Percentiles rank a stretch among this genome's conserved stretches.
These are phyloP conservation scores for Coniochaeta ligniaria DNA, from an alignment of 2,329 filamentous ascomycete genomes.

Conservation along the genomic window DNA sequence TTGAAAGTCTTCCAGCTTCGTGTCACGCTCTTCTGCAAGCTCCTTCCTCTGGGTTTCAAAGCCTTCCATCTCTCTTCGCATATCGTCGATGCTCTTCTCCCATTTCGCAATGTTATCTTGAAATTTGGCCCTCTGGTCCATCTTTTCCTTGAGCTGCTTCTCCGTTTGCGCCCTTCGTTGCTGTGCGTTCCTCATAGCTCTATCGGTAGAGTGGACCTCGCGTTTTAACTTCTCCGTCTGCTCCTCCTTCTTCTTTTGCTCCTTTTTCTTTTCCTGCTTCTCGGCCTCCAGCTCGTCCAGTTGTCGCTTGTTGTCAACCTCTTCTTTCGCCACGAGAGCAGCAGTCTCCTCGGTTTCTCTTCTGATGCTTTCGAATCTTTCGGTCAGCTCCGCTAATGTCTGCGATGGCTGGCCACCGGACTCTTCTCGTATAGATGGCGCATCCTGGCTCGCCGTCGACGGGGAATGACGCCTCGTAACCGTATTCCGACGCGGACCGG, in stretches of 20 bases:
- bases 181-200: slow-evolving; percentile 73
- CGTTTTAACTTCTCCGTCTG: slow-evolving; percentile 77
- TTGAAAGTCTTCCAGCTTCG: slow-evolving; percentile 43
- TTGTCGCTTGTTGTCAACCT: slow-evolving; percentile 60
- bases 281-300: slow-evolving; percentile 67
- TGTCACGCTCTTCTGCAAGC: slow-evolving; percentile 42
- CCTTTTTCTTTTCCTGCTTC: slow-evolving; percentile 69
- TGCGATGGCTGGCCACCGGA: slow-evolving; percentile 50
- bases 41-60: slow-evolving; percentile 47
- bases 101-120: slow-evolving; percentile 64
- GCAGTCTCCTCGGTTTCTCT: slow-evolving; percentile 78
- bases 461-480: slow-evolving; percentile 72
- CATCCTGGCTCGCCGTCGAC: slow-evolving; percentile 52
- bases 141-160: slow-evolving; percentile 60
- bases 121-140: slow-evolving; percentile 60
- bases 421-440: slow-evolving; percentile 31
- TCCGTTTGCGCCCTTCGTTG: slow-evolving; percentile 75
- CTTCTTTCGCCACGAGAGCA: slow-evolving; percentile 62
- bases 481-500: slow-evolving; percentile 52
- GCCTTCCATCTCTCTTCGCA: slow-evolving; percentile 46
- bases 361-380: slow-evolving; percentile 71
- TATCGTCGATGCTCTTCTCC: slow-evolving; percentile 54
- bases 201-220: slow-evolving; percentile 72
- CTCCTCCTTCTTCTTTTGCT: slow-evolving; percentile 84
- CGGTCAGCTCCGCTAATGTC: slow-evolving; percentile 70